phyloP scores from a whole-genome alignment of 768 basidiomycete species.

The Leccinellum albellum region DNA sequence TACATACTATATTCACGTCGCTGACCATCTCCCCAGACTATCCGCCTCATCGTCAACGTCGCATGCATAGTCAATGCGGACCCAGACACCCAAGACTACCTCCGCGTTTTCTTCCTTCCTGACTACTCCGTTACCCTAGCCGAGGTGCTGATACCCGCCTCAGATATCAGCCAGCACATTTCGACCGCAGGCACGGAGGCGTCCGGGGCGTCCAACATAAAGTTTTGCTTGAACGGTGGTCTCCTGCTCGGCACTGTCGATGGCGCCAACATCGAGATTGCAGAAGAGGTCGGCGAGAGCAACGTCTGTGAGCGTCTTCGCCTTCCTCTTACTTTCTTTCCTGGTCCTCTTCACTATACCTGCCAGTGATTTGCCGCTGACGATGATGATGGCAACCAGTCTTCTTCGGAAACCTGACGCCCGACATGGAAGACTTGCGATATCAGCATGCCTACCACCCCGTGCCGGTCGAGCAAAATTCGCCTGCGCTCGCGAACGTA shows the following conservation, averaged over 20 bases:
- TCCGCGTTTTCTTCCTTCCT: constrained; percentile 91
- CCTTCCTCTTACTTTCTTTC: background rate
- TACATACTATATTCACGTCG: background rate
- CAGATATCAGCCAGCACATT: constrained; percentile 94
- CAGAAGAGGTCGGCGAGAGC: constrained; percentile 89
- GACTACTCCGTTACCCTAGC: constrained; percentile 89
- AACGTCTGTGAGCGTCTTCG: constrained; percentile 67
- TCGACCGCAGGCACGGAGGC: constrained; percentile 96
- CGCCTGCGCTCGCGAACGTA: constrained; percentile 75
- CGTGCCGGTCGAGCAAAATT: constrained; percentile 75
- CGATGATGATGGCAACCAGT: constrained; percentile 37
- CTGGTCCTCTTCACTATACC: no score
- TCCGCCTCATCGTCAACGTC: constrained; percentile 91
- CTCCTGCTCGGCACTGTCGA: constrained; percentile 88
- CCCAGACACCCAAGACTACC: constrained; percentile 81
- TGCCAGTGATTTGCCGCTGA: background rate
- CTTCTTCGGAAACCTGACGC: constrained; percentile 88
- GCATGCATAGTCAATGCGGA: constrained; percentile 66
- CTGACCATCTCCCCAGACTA: constrained; percentile 49
- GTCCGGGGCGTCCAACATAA: constrained; percentile 80
- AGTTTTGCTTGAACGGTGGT: constrained; percentile 89
- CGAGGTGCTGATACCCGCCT: constrained; percentile 84
- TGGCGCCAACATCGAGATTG: constrained; percentile 96
- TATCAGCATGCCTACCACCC: constrained; percentile 85
- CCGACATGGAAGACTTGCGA: constrained; percentile 82